Conservation (phyloP, 306 rosid species). For the Rubus parviflorus region DNA sequence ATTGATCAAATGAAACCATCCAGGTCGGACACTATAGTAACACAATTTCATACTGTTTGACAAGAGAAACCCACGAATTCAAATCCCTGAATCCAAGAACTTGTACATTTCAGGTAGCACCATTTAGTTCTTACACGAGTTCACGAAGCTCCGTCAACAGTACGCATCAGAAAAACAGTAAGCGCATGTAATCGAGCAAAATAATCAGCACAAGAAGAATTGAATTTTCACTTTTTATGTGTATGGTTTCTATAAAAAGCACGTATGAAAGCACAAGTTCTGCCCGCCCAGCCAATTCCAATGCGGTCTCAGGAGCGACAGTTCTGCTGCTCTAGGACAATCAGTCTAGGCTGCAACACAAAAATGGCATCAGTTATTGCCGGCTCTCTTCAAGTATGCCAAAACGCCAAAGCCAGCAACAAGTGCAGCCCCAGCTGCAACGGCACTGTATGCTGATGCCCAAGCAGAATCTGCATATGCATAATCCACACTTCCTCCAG, state of each 20-base stretch:
- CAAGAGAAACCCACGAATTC: background rate
- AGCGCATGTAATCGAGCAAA: background rate
- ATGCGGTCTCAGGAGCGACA: background rate
- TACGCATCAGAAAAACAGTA: background rate
- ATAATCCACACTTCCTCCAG: constrained; percentile 38
- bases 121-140: constrained; percentile 2
- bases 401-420: constrained; percentile 64
- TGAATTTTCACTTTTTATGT: constrained; percentile 3
- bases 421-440: constrained; percentile 77
- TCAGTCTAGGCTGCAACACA: background rate
- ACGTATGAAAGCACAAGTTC: constrained; percentile 1
- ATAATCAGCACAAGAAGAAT: background rate
- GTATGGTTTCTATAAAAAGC: constrained; percentile 5
- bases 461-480: constrained; percentile 52
- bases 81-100: background rate
- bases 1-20: background rate
- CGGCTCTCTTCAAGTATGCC: constrained; percentile 50
- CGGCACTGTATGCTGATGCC: constrained; percentile 57
- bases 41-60: background rate
- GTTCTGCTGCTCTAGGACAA: constrained; percentile 5
- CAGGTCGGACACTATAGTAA: background rate
- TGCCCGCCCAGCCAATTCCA: constrained; percentile 17
- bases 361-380: constrained; percentile 23
- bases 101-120: constrained; percentile 12
- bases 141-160: background rate